Percentiles rank a stretch among this genome's conserved stretches.
These are phyloP conservation scores for Vicia villosa DNA, from an alignment of 306 rosid genomes.

Conservation along the genomic window DNA sequence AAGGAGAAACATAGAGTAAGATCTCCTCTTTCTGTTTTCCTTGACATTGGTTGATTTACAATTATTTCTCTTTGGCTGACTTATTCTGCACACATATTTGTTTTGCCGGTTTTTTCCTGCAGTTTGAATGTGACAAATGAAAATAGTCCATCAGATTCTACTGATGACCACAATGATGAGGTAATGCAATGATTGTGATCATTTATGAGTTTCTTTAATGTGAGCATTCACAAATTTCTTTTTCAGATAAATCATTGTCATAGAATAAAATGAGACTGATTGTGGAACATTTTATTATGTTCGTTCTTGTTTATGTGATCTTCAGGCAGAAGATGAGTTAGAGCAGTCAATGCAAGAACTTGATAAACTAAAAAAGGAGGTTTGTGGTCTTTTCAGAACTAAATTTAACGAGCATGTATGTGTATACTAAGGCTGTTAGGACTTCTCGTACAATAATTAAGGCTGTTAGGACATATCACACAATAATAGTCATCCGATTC, in stretches of 20 bases:
- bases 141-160: slow-evolving; percentile 56
- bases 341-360: slow-evolving; percentile 58
- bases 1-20: slow-evolving; percentile 68
- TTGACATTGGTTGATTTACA: slow-evolving; percentile 30
- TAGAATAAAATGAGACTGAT: slow-evolving; percentile 24
- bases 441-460: too few relatives aligned
- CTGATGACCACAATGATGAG: slow-evolving; percentile 48
- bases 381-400: slow-evolving; percentile 41
- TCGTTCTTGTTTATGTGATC: slow-evolving; percentile 24
- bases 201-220: slow-evolving; percentile 39
- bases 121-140: slow-evolving; percentile 49
- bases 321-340: slow-evolving; percentile 65
- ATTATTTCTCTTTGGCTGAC: slow-evolving; percentile 34
- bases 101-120: slow-evolving; percentile 34
- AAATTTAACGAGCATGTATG: slow-evolving; percentile 21
- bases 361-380: slow-evolving; percentile 75
- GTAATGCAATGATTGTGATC: slow-evolving; percentile 39
- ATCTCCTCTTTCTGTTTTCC: slow-evolving; percentile 7
- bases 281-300: slow-evolving; percentile 4
- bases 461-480: slow-evolving; percentile 6
- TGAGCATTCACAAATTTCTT: slow-evolving; percentile 38
- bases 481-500: slow-evolving; percentile 22
- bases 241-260: slow-evolving; percentile 8
- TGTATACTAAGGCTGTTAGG: slow-evolving; percentile 21
- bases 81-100: slow-evolving; percentile 21